Evolutionary conservation across 1,284 basidiomycete genomes (phyloP), one percentile per base, ranked within the genome.

Genomic region (Ceratobasidium sp.): DNA sequence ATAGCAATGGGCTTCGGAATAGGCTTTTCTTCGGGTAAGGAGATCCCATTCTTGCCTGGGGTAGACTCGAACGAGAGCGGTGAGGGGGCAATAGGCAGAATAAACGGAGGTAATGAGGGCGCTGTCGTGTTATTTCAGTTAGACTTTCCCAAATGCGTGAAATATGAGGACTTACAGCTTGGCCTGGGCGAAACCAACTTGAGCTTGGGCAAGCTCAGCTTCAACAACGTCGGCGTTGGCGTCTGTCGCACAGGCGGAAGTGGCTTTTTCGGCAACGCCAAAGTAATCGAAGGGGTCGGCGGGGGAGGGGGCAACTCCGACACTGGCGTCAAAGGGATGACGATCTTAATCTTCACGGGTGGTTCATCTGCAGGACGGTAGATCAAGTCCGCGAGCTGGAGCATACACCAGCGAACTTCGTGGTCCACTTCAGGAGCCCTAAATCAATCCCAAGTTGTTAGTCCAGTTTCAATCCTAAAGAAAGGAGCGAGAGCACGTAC

Each of bases 351-450:
- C 72, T 93, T 94, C 0, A 95, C 95, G 18, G 91, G 84, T 3
- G 89, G 87, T 81, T 98, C 96, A 70, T 94, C 89, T 2, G 87
- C 83, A 23, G 93, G 91, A 63, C 91, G 89, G 76, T 97, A 92
- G 61, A 97, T 87, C 28, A 98, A 85, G 79, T 98, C 97, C 13
- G 93, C 95, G 11, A 98, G 84, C 82, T 98, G 98, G 78, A 99
- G 85, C 61, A 98, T 83, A 74, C 92, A 94, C 88, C 94, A 94
- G 44, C 96, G 91, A 55, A 96, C 92, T 82, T 97, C 93, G 76
- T 91, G 85, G 80, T 98, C 96, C 58, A 89, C 86, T 62, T 90
- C 87, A 0, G 90, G 85, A 28, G 89, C 87, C 46, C 93, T 95
- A 76, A 1, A 75, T 72, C 38, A 41, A n/a, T n/a, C 9, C 35